Base-by-base conservation (phyloP, 2,329 filamentous ascomycete species). In the Huntiella decipiens region DNA sequence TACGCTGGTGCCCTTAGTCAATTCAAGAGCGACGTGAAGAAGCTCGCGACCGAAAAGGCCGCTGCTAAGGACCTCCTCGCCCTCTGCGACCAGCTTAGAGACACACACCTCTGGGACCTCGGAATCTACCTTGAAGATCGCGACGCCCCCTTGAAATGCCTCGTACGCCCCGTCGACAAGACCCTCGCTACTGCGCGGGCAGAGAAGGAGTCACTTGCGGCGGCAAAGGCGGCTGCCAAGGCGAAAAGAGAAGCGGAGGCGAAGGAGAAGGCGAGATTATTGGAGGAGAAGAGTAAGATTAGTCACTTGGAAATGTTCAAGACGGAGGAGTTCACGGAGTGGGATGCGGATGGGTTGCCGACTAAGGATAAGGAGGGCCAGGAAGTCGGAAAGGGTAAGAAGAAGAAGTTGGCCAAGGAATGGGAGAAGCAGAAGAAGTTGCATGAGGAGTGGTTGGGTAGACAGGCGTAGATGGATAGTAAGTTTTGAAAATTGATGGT, bases 381-480 rank as follows among this genome's bases (percentile, higher is more conserved):
- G 50, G 84, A 92, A 53, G 68, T 95, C 34, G 73, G 82, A 4
- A 94, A 94, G 67, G 81, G 72, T 50, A 73, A 77, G 56, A 57
- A 64, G 43, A 95, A 95, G 70, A 87, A 84, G 66, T 61, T 94
- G 54, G 78, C 70, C 63, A 95, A 95, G 67, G 79, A 85, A 47
- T 93, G 83, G 83, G 82, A 92, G 54, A 77, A 70, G 58, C 88
- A 95, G 66, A 91, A 86, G 69, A 92, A 88, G 70, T 60, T 73
- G 49, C 79, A 87, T 59, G 79, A 87, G 52, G 74, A 78, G 51
- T 81, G 42, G 45, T 28, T 50, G 41, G 41, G 45, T 37, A 47
- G 42, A 42, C 45, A 50, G 42, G 38, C 42, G 40, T 45, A 44
- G 32, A 28, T 28, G 7, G 6, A 31, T 33, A 15, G 19, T 28